Evolutionary conservation across 306 rosid species (phyloP).

Genomic region (Cicer yamashitae): DNA sequence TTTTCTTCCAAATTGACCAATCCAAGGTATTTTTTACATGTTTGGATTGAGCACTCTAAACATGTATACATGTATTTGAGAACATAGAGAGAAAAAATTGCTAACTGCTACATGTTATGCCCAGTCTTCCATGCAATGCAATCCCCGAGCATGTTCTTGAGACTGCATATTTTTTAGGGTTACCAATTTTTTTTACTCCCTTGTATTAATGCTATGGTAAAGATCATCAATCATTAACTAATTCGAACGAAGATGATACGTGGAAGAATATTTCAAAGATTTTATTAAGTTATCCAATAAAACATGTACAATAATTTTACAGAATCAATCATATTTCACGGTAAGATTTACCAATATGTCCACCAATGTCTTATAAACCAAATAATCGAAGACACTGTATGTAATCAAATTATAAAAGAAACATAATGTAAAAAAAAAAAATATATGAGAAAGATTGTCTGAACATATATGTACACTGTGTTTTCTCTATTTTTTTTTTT

Average conservation of each 20-base stretch:
- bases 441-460: constrained; percentile 30
- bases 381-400: constrained; percentile 1
- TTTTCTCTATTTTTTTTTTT: neutral
- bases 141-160: too few species aligned
- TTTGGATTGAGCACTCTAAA: too few species aligned
- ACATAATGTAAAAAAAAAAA: neutral
- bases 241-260: neutral
- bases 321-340: constrained; percentile 28
- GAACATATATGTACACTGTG: constrained; percentile 39
- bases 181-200: too few species aligned
- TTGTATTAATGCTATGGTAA: too few species aligned
- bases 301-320: constrained; percentile 42
- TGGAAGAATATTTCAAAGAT: constrained; percentile 21
- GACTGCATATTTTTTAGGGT: too few species aligned
- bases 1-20: too few species aligned
- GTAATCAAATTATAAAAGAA: constrained; percentile 38
- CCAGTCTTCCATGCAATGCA: too few species aligned
- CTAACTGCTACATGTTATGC: too few species aligned
- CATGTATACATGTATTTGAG: too few species aligned
- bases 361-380: constrained; percentile 9
- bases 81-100: too few species aligned
- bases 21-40: too few species aligned
- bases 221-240: neutral
- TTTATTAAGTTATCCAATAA: neutral
- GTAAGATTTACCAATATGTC: neutral